phyloP scores from a whole-genome alignment of 305 asterid genomes.

The Coffea humblotiana region DNA sequence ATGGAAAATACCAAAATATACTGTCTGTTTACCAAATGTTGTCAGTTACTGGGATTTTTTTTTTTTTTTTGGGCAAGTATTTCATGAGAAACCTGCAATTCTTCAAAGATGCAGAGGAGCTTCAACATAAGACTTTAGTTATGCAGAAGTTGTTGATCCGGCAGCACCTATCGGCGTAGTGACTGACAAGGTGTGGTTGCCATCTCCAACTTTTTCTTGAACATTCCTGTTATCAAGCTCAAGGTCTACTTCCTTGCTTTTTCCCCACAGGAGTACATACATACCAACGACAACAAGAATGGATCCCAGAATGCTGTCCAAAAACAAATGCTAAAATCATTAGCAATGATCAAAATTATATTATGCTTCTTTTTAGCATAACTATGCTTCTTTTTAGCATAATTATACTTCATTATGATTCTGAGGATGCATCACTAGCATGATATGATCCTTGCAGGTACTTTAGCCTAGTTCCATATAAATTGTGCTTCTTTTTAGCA shows the following conservation, averaged over 20 bases:
- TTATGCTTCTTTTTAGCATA: too few species aligned
- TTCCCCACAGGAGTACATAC: slow-evolving; percentile 82
- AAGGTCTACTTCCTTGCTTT: slow-evolving; percentile 50
- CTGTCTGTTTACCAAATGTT: background rate
- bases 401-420: too few species aligned
- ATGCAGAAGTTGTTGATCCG: slow-evolving; percentile 2
- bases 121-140: background rate
- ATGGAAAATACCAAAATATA: background rate
- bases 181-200: slow-evolving; percentile 16
- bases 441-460: background rate
- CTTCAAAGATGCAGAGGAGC: background rate
- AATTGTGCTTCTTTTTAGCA: background rate
- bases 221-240: slow-evolving; percentile 24
- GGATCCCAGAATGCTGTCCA: slow-evolving; percentile 71
- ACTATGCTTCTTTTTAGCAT: too few species aligned
- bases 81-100: background rate
- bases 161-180: background rate
- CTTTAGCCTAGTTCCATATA: background rate
- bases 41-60: background rate
- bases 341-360: background rate
- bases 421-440: background rate
- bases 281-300: slow-evolving; percentile 57
- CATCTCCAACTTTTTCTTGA: slow-evolving; percentile 26
- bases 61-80: background rate
- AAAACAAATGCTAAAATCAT: slow-evolving; percentile 4